Conservation (phyloP, 2,329 filamentous ascomycete species). For the Colletotrichum graminicola region DNA sequence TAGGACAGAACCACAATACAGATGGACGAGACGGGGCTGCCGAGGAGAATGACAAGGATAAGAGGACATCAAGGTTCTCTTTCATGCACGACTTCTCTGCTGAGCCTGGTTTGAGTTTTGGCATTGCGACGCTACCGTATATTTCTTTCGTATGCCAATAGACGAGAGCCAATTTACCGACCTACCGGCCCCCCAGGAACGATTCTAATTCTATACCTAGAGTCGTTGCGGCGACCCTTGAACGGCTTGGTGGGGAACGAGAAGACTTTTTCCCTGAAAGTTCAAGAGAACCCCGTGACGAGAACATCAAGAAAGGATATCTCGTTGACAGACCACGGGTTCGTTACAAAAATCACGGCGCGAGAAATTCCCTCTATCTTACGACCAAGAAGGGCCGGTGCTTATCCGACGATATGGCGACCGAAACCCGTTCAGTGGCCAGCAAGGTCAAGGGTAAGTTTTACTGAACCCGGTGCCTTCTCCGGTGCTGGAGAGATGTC, state of each 20-base stretch:
- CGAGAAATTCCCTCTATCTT: not conserved
- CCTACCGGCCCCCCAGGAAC: not conserved
- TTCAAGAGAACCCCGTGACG: not conserved
- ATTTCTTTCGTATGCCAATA: not conserved
- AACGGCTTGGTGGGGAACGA: not conserved
- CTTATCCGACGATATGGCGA: slow-evolving; percentile 7
- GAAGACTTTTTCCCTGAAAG: not conserved
- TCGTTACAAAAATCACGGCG: too few relatives aligned
- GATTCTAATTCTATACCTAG: not conserved
- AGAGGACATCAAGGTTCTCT: slow-evolving; percentile 18
- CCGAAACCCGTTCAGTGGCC: slow-evolving; percentile 3
- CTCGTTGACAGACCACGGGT: not conserved
- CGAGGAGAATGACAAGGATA: slow-evolving; percentile 15
- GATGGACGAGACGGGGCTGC: slow-evolving; percentile 17
- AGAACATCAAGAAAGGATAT: not conserved
- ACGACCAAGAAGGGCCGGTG: not conserved
- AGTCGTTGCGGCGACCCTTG: not conserved
- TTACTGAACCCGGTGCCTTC: not conserved
- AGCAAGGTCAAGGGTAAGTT: slow-evolving; percentile 25
- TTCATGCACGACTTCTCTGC: not conserved
- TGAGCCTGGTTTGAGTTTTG: not conserved
- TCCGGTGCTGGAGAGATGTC: accelerated
- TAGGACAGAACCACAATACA: slow-evolving; percentile 1
- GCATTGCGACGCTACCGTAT: not conserved
- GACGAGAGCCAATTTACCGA: too few relatives aligned